Base-by-base conservation (phyloP, 495 filamentous ascomycete species). In the Penicillium robsamsonii region DNA sequence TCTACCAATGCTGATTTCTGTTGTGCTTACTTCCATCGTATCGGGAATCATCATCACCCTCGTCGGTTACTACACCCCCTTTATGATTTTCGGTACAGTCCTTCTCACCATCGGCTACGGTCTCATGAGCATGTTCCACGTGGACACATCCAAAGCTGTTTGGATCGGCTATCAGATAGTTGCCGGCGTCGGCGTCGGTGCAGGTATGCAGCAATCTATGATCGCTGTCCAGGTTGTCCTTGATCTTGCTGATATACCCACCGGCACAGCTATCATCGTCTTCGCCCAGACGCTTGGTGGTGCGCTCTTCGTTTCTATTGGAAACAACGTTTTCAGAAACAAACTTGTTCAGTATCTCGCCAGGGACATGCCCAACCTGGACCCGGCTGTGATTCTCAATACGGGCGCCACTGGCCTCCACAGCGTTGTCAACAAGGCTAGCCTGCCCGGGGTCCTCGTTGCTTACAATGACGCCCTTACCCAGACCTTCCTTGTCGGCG, bases 221-320 rank as follows among this genome's bases (percentile, higher is more conserved):
- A 67, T 59, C 24, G 66, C 69, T 6, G 67, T 64, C 4, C 65
- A 74, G 56, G 62, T 55, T 43, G 65, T 72, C 4, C 64, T 72
- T 10, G 43, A 35, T 4, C 41, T 55, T 9, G 46, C 46, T 13
- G 64, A 67, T 53, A 56, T 67, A 40, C 64, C 64, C 7, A 57
- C 61, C 12, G 64, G 64, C 2, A 64, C 61, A 11, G 75, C 86
- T 2, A 74, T 85, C 35, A 83, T 87, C 53, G 83, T 89, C 64
- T 89, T 90, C 65, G 77, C 79, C 29, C 88, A 90, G 69, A 85
- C 83, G 42, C 68, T 91, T 8, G 87, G 87, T 7, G 87, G 85
- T 24, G 83, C 85, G 5, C 66, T 91, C 1, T 90, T 89, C 58
- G 78, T 83, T 4, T 80, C 83, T 0, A 77, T 88, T 18, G 86